Percentiles rank a stretch among this genome's conserved stretches.
These are phyloP conservation scores for Silene latifolia DNA, from an alignment of 148 eudicot genomes.

Conservation along the genomic window DNA sequence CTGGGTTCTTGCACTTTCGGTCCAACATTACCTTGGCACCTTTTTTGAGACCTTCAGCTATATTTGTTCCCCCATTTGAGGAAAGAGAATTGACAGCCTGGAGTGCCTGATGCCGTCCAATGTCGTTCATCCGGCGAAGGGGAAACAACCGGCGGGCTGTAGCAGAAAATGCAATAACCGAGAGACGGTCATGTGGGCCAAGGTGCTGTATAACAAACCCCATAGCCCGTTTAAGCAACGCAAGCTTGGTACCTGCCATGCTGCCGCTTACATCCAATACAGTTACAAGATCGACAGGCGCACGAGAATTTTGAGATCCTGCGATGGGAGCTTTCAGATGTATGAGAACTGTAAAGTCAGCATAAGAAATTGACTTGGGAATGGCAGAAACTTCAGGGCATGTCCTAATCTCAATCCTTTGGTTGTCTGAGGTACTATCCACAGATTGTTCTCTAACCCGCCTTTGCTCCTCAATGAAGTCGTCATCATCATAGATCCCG, in stretches of 20 bases:
- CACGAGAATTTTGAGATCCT: slow-evolving; percentile 43
- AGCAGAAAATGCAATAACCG: slow-evolving; percentile 77
- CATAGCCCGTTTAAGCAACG: slow-evolving; percentile 81
- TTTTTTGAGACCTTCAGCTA: slow-evolving; percentile 80
- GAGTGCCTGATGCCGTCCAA: slow-evolving; percentile 59
- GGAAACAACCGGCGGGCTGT: slow-evolving; percentile 77
- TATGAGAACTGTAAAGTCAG: slow-evolving; percentile 55
- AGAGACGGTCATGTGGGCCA: slow-evolving; percentile 70
- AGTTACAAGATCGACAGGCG: slow-evolving; percentile 77
- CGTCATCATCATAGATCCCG: slow-evolving; percentile 67
- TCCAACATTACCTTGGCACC: slow-evolving; percentile 76
- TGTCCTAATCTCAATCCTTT: slow-evolving; percentile 42
- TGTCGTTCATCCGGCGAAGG: slow-evolving; percentile 63
- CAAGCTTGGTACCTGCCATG: slow-evolving; percentile 92
- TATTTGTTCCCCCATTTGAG: slow-evolving; percentile 81
- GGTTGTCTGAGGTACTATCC: slow-evolving; percentile 6
- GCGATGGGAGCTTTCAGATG: slow-evolving; percentile 66
- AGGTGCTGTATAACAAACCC: slow-evolving; percentile 80
- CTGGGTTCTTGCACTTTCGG: slow-evolving; percentile 65
- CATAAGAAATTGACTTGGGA: slow-evolving; percentile 31
- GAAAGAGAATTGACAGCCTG: slow-evolving; percentile 66
- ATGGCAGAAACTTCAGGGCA: slow-evolving; percentile 57
- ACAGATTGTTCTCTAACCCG: slow-evolving; percentile 17
- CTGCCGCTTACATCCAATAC: slow-evolving; percentile 85
- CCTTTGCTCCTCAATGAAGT: slow-evolving; percentile 41